Evolutionary conservation across 257 asterid species (phyloP), one percentile per base, ranked within the genome.

Genomic region (Rauvolfia tetraphylla): DNA sequence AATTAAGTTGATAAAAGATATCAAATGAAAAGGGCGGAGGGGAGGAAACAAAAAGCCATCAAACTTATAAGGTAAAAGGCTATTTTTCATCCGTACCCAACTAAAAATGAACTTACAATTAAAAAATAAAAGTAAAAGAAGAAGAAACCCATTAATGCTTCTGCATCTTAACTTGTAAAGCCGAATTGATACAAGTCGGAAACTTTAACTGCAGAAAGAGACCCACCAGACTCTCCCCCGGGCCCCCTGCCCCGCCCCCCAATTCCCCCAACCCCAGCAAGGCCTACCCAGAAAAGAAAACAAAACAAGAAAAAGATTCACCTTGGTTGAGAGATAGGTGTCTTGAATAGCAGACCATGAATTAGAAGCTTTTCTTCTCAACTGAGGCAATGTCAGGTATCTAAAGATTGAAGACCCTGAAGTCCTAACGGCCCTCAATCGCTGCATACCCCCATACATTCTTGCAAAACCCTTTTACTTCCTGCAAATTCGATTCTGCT

Each of bases 321-420:
- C 98, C 98, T 92, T 92, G 66, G 93, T 81, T 38, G 95, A 80
- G 72, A 59, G 81, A 80, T 65, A 94, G 68, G 92, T 89, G 77
- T 88, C 96, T 73, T 92, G 92, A 33, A 87, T 82, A 71, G 96
- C 96, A 74, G 91, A 73, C 79, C 83, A 62, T 51, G 96, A 89
- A 78, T 87, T 87, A 61, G 78, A 58, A 78, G 95, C 90, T 83
- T 87, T 89, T 74, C 79, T 85, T 82, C 77, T 85, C 78, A 90
- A 53, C 78, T 74, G 89, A 46, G 93, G 83, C 62, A 61, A 78
- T 5, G 85, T 53, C 1, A 90, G 34, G 69, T 73, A 57, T 71
- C 79, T 80, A 77, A 77, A 22, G 38, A 86, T 72, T 49, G 87
- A 83, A 48, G 87, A 86, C 44, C 89, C 85, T 42, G 95, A 79